A percentile compares a stretch with the other conserved stretches of the same genome.
These are phyloP conservation scores for Colletotrichum destructivum DNA, from an alignment of 2,329 filamentous ascomycete genomes.

Conservation along the genomic window DNA sequence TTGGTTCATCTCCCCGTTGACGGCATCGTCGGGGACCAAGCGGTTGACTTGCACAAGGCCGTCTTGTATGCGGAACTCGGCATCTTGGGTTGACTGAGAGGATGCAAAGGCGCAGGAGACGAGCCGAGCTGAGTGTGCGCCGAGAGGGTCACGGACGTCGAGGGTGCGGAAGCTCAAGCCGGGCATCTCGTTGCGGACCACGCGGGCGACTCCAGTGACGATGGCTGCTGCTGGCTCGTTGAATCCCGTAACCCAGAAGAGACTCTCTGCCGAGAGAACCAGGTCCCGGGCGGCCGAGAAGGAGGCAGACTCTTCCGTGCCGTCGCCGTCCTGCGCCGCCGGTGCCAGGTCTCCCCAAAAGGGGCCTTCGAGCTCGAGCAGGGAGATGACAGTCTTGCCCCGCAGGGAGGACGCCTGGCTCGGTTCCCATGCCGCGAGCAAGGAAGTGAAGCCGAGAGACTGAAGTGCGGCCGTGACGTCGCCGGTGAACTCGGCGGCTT, in stretches of 20 bases:
- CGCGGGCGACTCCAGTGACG: neutral
- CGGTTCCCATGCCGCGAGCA: neutral
- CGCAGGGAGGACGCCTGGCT: neutral
- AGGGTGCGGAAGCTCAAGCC: conserved; percentile 5
- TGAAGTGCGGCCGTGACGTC: neutral
- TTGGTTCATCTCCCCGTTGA: neutral
- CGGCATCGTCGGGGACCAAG: neutral
- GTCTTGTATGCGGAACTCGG: neutral
- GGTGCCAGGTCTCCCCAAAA: neutral
- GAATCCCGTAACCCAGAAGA: neutral
- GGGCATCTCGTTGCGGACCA: neutral
- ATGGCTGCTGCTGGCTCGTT: neutral
- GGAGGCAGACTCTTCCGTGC: neutral
- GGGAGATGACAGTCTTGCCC: neutral
- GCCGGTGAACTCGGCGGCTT: neutral
- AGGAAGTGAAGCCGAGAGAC: neutral
- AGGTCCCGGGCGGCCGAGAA: neutral
- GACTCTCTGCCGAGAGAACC: neutral
- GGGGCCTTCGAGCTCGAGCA: neutral
- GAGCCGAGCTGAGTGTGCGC: neutral
- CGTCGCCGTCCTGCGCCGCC: neutral
- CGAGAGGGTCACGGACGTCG: neutral
- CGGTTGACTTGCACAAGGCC: conserved; percentile 1
- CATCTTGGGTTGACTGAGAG: neutral
- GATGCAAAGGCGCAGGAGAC: neutral